These are phyloP conservation scores for Ophioceras dolichostomum DNA, from an alignment of 2,329 filamentous ascomycete genomes.

Conservation along the genomic window DNA sequence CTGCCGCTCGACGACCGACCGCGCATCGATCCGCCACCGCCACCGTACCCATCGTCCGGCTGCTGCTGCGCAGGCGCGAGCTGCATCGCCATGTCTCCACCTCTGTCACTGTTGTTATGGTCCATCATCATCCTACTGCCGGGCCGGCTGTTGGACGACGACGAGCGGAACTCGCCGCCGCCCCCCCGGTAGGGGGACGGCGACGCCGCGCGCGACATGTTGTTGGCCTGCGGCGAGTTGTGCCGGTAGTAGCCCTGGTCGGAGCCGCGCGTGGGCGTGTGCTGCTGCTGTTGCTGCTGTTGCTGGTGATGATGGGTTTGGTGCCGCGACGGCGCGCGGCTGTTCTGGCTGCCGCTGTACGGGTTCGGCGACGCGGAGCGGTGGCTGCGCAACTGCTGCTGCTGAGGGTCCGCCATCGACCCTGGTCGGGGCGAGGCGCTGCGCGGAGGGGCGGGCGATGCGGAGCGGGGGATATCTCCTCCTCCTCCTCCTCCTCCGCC, in stretches of 20 bases:
- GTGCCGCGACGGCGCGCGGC: slow-evolving; percentile 13
- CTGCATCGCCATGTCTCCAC: slow-evolving; percentile 62
- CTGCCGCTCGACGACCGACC: slow-evolving; percentile 37
- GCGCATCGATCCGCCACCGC: slow-evolving; percentile 45
- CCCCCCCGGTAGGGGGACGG: slow-evolving; percentile 31
- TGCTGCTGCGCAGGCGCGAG: slow-evolving; percentile 31
- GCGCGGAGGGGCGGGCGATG: slow-evolving; percentile 54
- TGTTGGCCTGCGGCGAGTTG: slow-evolving; percentile 37
- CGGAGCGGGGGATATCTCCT: slow-evolving; percentile 45
- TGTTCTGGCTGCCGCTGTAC: slow-evolving; percentile 32
- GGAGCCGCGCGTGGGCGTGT: slow-evolving; percentile 24
- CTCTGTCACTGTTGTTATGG: too few relatives aligned
- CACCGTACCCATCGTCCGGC: slow-evolving; percentile 23
- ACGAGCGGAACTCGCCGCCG: slow-evolving; percentile 20
- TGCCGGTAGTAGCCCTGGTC: slow-evolving; percentile 39
- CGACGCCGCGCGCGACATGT: slow-evolving; percentile 31
- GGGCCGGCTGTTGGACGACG: slow-evolving; percentile 36
- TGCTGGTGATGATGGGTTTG: slow-evolving; percentile 15
- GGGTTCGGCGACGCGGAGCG: slow-evolving; percentile 40
- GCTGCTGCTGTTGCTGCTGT: slow-evolving; percentile 6
- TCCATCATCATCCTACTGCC: slow-evolving; percentile 18
- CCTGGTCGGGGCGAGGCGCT: slow-evolving; percentile 50
- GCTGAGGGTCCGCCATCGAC: slow-evolving; percentile 32
- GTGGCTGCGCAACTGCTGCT: slow-evolving; percentile 16
- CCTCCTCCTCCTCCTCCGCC: slow-evolving; percentile 36